Evolutionary conservation across 176 grass and related monocot species (phyloP).

Genomic region (Pharus latifolius): DNA sequence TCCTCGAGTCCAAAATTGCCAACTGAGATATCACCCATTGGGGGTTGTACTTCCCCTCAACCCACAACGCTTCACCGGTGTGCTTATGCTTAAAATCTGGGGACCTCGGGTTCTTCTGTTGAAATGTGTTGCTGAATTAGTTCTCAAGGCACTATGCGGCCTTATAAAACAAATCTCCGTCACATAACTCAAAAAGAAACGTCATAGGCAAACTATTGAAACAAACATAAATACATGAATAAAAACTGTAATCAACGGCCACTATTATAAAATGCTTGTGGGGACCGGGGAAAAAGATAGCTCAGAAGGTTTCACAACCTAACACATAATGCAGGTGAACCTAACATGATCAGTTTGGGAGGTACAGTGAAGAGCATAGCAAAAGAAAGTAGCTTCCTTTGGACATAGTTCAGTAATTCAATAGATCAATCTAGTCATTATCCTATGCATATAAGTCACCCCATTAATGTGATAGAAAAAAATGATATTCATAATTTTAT

Average conservation of each 20-base stretch:
- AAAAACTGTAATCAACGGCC: not conserved
- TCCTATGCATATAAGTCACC: not conserved
- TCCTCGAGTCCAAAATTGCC: conserved; percentile 66
- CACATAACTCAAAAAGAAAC: not conserved
- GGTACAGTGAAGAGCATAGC: not conserved
- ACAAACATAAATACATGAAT: not conserved
- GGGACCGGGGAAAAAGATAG: not conserved
- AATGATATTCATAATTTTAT: too few species aligned
- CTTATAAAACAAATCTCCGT: not conserved
- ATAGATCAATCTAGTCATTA: not conserved
- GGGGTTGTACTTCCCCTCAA: conserved; percentile 57
- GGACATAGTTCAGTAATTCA: not conserved
- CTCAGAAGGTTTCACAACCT: not conserved
- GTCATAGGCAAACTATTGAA: not conserved
- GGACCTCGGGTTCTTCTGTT: conserved; percentile 56
- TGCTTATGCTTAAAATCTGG: conserved; percentile 74
- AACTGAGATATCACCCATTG: conserved; percentile 62
- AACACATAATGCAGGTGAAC: not conserved
- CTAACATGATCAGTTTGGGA: not conserved
- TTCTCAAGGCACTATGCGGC: not conserved
- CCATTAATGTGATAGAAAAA: too few species aligned
- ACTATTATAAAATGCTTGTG: not conserved
- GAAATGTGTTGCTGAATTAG: not conserved
- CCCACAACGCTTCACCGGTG: conserved; percentile 69
- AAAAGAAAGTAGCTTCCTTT: not conserved